Base-by-base conservation (phyloP, 2,329 filamentous ascomycete species). In the Fusarium haematococcum region DNA sequence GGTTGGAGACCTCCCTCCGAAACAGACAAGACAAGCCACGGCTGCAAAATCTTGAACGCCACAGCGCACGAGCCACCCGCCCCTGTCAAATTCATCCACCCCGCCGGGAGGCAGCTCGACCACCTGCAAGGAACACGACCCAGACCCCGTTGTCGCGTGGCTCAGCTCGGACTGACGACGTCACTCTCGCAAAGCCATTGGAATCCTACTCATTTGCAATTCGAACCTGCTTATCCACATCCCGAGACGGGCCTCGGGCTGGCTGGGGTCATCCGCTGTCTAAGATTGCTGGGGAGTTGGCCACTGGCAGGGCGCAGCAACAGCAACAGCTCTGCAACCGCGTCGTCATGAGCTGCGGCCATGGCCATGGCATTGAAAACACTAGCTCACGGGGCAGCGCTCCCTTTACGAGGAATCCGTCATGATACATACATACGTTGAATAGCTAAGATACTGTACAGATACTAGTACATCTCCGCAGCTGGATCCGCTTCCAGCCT, bases 91-190 rank as follows among this genome's bases (percentile, higher is more conserved):
- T 52, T 23, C 23, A 69, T 48, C 16, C 32, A 9, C 71, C 68
- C 72, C 59, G 30, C 61, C n/a, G 63, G 66, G 72, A 75, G 73
- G 73, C 62, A 75, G 65, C 72, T 75, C 50, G 48, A 25, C 37
- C 54, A 57, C 18, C 68, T 73, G 71, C 68, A 75, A 75, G 72
- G 65, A 65, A 73, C 64, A 56, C 41, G 52, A 39, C 63, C 70
- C 43, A 2, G 41, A 20, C 11, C 20, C 41, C 41, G 20, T 25
- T 63, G 25, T 63, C 48, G 62, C 43, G 72, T 75, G 73, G 73
- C 73, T 75, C 72, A 75, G 73, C 69, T 65, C 56, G 30, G 63
- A 37, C 65, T 50, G 23, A 33, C 48, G 71, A 68, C 72, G 72
- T 75, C 72, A 75, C 69, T 70, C 37, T 20, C 20, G 45, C 61